Evolutionary conservation across 805 yeast species (phyloP), one percentile per base, ranked within the genome.

Genomic region (Saccharomycopsis sp.): DNA sequence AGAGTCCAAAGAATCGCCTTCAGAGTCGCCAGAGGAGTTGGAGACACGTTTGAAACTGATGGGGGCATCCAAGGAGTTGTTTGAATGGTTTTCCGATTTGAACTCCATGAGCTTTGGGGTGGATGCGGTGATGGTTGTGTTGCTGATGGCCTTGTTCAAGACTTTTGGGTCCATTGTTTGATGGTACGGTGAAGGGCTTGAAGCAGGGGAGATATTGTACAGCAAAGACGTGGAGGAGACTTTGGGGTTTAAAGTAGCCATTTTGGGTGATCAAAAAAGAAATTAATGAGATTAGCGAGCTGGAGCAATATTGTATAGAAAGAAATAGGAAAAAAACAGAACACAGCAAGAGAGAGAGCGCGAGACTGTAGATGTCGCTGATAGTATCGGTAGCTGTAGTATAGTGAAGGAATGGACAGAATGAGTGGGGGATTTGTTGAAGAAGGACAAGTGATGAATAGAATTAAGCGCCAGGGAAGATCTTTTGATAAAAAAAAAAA

Each of bases 21-120:
- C 52, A 9, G 55, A 48, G 36, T 53, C 50, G 21, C 53, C 36
- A 41, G 56, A 53, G 30, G 52, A 38, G 2, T 67, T 60, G 0
- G 68, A 63, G 2, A 65, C 67, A 34, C 69, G 55, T 20, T 63
- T 64, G 48, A 65, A 62, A 41, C 59, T 61, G 16, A 65, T 61
- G 6, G 69, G 67, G 19, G 62, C 66, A 47, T 64, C 67, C 20
- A 63, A 45, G 3, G 64, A 54, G 39, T 53, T 36, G 25, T 15
- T 22, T 9, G 30, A 26, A 17, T 32, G 22, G 27, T 41, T 44
- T 3, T 21, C 13, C 5, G 22, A n/a, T 21, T 36, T 30, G 23
- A 40, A 36, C 16, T 39, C 39, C 6, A 35, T 7, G 12, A 33
- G 36, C 15, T 37, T 38, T 9, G 47, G 40, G 12, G 47, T 39